phyloP scores from a whole-genome alignment of 768 basidiomycete species.

The Pleurotus eryngii region DNA sequence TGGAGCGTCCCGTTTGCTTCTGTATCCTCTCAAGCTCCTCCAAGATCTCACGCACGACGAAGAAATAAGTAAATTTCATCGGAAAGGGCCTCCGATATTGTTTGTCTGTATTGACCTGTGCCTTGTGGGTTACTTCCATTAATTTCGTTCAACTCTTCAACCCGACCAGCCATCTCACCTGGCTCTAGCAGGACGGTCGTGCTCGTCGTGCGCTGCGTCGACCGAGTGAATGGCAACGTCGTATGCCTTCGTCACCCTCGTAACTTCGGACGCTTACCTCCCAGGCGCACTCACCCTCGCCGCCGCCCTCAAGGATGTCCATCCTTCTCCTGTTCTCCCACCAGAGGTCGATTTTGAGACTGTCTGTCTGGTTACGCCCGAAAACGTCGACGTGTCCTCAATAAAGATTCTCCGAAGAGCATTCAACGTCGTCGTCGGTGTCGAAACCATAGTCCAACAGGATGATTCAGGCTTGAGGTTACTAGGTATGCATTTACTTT shows the following conservation, averaged over 20 bases:
- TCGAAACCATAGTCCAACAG: conserved; percentile 79
- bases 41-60: not conserved
- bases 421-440: conserved; percentile 86
- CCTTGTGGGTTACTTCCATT: not conserved
- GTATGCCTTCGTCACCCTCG: conserved; percentile 87
- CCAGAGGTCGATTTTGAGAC: conserved; percentile 72
- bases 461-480: conserved; percentile 67
- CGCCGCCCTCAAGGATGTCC: conserved; percentile 80
- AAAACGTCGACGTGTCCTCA: conserved; percentile 80
- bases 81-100: conserved; percentile 3
- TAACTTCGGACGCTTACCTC: conserved; percentile 90
- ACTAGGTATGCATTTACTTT: conserved; percentile 62
- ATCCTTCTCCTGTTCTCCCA: conserved; percentile 38
- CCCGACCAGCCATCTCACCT: conserved; percentile 1
- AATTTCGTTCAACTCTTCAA: not conserved
- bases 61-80: not conserved
- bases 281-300: conserved; percentile 88
- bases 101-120: not conserved
- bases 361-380: conserved; percentile 92
- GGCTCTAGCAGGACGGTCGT: not conserved
- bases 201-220: conserved; percentile 17
- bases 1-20: not conserved
- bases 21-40: not conserved
- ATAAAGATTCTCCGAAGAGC: conserved; percentile 76
- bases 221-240: conserved; percentile 50